A percentile compares a stretch with the other conserved stretches of the same genome.
Evolutionary conservation across 139 green algal species (phyloP).

Genomic region (Chlamydomonas schloesseri): DNA sequence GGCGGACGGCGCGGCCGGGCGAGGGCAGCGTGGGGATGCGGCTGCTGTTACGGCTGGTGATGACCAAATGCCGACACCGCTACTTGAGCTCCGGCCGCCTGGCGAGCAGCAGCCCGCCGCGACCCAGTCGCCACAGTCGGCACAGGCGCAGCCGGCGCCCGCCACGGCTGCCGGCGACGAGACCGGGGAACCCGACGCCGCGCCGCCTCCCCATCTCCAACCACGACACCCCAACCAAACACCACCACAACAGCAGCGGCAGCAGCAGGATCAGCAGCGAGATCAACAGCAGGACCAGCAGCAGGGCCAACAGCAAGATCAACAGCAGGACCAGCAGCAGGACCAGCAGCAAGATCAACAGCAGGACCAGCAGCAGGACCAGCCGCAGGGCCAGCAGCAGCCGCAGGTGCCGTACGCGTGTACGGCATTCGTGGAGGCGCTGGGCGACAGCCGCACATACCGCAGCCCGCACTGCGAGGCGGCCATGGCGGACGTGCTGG

Average conservation of each 20-base stretch:
- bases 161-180: too few species aligned
- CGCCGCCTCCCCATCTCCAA: neutral
- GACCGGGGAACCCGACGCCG: too few species aligned
- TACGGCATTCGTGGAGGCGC: neutral
- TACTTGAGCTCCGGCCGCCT: too few species aligned
- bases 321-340: neutral
- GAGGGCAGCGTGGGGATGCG: too few species aligned
- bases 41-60: too few species aligned
- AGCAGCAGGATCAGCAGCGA: neutral
- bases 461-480: slow-evolving; percentile 39
- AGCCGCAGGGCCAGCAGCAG: neutral
- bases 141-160: too few species aligned
- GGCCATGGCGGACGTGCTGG: slow-evolving; percentile 44
- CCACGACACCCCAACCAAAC: too few species aligned
- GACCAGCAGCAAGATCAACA: neutral
- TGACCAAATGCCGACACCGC: too few species aligned
- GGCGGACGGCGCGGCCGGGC: too few species aligned
- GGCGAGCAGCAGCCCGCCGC: too few species aligned
- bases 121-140: too few species aligned
- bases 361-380: neutral
- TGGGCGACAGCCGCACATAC: slow-evolving; percentile 31
- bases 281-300: neutral
- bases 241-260: neutral
- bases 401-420: slow-evolving; percentile 5
- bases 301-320: neutral